Evolutionary conservation across 2,329 filamentous ascomycete species (phyloP), one percentile per base, ranked within the genome.

Genomic region (Dactylonectria macrodidyma): DNA sequence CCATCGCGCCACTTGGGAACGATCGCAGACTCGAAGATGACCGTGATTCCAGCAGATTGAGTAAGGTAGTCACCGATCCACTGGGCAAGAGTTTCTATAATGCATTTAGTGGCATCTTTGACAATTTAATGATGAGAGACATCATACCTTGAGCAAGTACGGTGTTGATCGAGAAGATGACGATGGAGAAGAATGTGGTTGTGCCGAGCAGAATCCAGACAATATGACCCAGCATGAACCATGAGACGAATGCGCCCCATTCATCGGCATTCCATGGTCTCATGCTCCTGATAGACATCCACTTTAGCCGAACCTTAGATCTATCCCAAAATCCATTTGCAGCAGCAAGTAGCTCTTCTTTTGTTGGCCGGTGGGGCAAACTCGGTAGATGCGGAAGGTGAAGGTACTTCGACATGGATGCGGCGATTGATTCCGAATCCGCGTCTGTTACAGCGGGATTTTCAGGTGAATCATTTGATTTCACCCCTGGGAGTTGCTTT

Each of bases 61-160:
- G 96, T 99, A 30, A 99, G 85, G 81, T 98, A 98, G 80, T 98
- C 97, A 16, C 96, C 96, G 56, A 98, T 89, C 93, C 94, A 97
- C 76, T 93, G 90, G 24, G 95, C 96, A 34, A 99, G 85, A 4
- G 94, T 97, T 89, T 99, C 96, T 93, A 69, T 36, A 41, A 10
- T 2, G 41, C 24, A n/a, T 59, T 54, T 52, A 66, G 64, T 12
- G 34, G 55, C 12, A 2, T 59, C 30, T 9, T 10, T 19, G 11
- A 3, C 9, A 22, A 24, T 38, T 19, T 11, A 9, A 14, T 34
- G 8, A 41, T 5, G 14, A 14, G 22, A 48, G 16, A 9, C 19
- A n/a, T 68, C 87, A 72, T 84, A 93, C 92, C 92, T 86, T 99
- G 96, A 2, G 96, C 96, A 82, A 98, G 93, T 36, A 98, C 95